Evolutionary conservation across 805 yeast species (phyloP).

Genomic region (Suhomyces sp.): DNA sequence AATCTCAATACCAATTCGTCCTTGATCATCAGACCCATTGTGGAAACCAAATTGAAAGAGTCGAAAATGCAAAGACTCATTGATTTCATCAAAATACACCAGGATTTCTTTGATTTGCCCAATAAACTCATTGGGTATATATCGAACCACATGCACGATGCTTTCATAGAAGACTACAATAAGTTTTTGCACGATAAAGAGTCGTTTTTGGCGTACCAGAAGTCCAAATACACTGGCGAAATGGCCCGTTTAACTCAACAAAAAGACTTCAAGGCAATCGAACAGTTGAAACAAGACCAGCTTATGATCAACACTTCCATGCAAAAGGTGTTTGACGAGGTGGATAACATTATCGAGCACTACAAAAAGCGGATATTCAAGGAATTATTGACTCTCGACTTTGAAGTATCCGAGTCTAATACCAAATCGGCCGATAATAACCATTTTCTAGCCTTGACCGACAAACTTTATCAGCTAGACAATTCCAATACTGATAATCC

Average conservation of each 20-base stretch:
- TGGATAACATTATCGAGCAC: slow-evolving; percentile 31
- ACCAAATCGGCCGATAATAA: slow-evolving; percentile 7
- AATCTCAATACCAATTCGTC: slow-evolving; percentile 36
- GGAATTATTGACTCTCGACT: slow-evolving; percentile 38
- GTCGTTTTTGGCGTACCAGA: slow-evolving; percentile 13
- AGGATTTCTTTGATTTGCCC: slow-evolving; percentile 38
- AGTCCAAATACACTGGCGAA: slow-evolving; percentile 10
- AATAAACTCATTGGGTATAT: slow-evolving; percentile 26
- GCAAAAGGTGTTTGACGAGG: slow-evolving; percentile 27
- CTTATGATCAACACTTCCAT: slow-evolving; percentile 28
- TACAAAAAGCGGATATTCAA: slow-evolving; percentile 33
- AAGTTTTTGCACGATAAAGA: slow-evolving; percentile 25
- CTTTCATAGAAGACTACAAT: slow-evolving; percentile 34
- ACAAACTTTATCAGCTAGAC: slow-evolving; percentile 36
- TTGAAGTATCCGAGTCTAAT: slow-evolving; percentile 22
- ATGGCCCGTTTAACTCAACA: slow-evolving; percentile 10
- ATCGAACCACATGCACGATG: slow-evolving; percentile 30
- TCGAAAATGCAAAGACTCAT: slow-evolving; percentile 30
- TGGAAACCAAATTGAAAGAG: slow-evolving; percentile 37
- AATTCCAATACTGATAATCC: slow-evolving; percentile 21
- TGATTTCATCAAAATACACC: slow-evolving; percentile 31
- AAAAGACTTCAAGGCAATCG: slow-evolving; percentile 11
- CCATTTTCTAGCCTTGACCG: slow-evolving; percentile 38
- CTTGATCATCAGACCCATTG: slow-evolving; percentile 39
- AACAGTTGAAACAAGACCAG: slow-evolving; percentile 21